Evolutionary conservation across 2,329 filamentous ascomycete genomes (phyloP).

Genomic region (Fusarium ambrosium): DNA sequence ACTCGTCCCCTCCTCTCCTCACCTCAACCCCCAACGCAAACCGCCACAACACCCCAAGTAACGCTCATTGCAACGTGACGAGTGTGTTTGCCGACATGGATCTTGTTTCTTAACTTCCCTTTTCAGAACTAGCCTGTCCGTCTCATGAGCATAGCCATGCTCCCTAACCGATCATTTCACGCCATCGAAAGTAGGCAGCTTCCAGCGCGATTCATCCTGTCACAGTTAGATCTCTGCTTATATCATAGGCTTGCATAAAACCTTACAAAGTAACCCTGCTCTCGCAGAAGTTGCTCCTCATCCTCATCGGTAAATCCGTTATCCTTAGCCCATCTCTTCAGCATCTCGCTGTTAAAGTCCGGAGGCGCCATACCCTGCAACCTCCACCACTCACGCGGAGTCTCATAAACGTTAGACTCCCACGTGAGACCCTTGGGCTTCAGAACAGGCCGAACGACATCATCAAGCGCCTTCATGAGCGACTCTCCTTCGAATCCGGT

Average conservation of each 20-base stretch:
- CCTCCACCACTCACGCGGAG: not conserved
- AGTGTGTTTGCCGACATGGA: not conserved
- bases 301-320: not conserved
- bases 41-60: not conserved
- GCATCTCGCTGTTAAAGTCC: not conserved
- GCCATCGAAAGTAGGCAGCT: not conserved
- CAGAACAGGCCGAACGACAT: not conserved
- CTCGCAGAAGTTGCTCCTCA: not conserved
- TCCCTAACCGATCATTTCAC: not conserved
- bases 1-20: too few species aligned
- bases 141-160: not conserved
- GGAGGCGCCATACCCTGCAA: not conserved
- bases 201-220: not conserved
- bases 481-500: not conserved
- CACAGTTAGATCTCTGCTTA: not conserved
- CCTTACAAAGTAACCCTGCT: not conserved
- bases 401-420: constrained; percentile 1
- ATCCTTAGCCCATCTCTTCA: not conserved
- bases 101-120: not conserved
- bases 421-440: not conserved
- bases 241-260: too few species aligned
- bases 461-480: not conserved
- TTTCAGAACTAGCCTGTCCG: not conserved
- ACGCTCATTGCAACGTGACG: not conserved
- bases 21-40: too few species aligned